Evolutionary conservation across 2,329 filamentous ascomycete genomes (phyloP), one percentile per base, ranked within the genome.

Genomic region (Paecilomyces fulvus): DNA sequence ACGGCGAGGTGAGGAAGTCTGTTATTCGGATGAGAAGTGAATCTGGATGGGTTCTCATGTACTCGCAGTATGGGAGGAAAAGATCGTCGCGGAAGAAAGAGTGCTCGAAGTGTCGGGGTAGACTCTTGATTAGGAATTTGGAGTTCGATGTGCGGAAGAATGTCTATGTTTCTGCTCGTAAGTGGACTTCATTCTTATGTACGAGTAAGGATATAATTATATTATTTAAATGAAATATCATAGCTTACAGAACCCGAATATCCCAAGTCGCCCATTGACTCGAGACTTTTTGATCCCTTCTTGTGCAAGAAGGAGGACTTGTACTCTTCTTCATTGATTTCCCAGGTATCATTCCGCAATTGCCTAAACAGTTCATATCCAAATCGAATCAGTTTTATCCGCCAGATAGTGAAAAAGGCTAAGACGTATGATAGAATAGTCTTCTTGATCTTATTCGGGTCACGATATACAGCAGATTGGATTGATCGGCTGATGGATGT

Each of bases 1-100:
- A 77, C 0, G 80, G 77, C 0, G 80, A 78, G 53, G 82, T 79
- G 0, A 89, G 75, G 57, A 90, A 83, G 67, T 90, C 86, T 23
- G 83, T 87, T 63, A 90, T 90, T 53, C 86, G 83, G 4, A 89
- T 82, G 0, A 90, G 77, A 0, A 90, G 73, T 3, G 85, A 88
- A 28, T 76, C 73, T 0, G 81, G 80, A 50, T 87, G 77, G 0
- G 71, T 62, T 3, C 75, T 75, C 83, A 89, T 87, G 70, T 89
- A 82, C 3, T 79, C 73, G 20, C 79, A 76, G 66, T 90, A 90
- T 0, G 83, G 82, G 0, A 78, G 73, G n/a, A 89, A 73, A 20
- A 90, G 75, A 52, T 88, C 84, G 21, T 83, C 73, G 17, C 80
- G 79, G 72, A 90, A 89, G 72, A 89, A 90, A 1, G 80, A 77